A percentile compares a stretch with the other conserved stretches of the same genome.
Evolutionary conservation across 805 yeast genomes (phyloP).

Genomic region (Wickerhamomyces queroliae): DNA sequence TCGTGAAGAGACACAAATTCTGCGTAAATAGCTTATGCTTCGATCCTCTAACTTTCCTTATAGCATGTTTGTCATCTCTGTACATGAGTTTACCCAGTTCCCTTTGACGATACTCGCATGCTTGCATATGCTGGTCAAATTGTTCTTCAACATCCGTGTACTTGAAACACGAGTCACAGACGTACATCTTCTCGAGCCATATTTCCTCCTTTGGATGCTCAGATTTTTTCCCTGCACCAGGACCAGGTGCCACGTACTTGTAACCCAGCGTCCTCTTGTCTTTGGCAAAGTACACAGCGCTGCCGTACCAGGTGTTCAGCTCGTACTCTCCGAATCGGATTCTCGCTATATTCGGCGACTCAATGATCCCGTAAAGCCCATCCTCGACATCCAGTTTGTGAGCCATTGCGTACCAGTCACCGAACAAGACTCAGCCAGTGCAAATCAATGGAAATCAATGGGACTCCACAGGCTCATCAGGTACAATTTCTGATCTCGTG

Average conservation of each 20-base stretch:
- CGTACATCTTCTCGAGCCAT: conserved; percentile 59
- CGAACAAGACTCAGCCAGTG: background rate
- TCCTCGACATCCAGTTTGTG: conserved; percentile 26
- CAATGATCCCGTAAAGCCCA: conserved; percentile 55
- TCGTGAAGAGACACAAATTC: conserved; percentile 76
- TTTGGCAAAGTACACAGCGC: conserved; percentile 64
- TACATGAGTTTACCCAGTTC: conserved; percentile 70
- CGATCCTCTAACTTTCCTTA: conserved; percentile 64
- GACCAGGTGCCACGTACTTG: conserved; percentile 20
- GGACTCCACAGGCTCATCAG: too few species aligned
- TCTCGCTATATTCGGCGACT: conserved; percentile 53
- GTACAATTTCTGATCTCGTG: too few species aligned
- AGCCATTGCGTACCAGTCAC: conserved; percentile 6
- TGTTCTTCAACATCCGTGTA: conserved; percentile 48
- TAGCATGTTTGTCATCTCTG: conserved; percentile 45
- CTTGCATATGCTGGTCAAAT: conserved; percentile 42
- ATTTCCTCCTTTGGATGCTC: conserved; percentile 15
- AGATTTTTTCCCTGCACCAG: conserved; percentile 6
- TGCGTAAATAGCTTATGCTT: conserved; percentile 69
- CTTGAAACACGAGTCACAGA: conserved; percentile 83
- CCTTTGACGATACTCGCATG: conserved; percentile 36
- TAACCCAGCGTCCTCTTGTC: conserved; percentile 42
- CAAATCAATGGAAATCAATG: too few species aligned
- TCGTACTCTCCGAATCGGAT: conserved; percentile 65
- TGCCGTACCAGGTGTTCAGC: conserved; percentile 85